phyloP scores from a whole-genome alignment of 192 early-diverging fungal species.

The Thoreauomyces humboldtii region DNA sequence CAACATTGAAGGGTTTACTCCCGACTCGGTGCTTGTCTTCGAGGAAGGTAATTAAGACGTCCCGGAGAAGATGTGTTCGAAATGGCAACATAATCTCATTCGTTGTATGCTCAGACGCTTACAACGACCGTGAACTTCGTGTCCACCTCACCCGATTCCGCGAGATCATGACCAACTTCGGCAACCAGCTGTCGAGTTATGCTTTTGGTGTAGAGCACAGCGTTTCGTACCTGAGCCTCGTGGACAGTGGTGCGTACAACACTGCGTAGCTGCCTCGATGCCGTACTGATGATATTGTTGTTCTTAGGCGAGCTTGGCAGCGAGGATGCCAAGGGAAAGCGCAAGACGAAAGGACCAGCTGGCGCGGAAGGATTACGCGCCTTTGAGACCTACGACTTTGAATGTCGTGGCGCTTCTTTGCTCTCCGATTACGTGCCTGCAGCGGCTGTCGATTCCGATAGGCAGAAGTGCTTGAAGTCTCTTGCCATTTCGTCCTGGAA shows the following conservation, averaged over 20 bases:
- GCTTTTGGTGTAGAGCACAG: conserved; percentile 77
- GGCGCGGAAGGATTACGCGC: conserved; percentile 17
- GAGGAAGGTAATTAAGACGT: conserved; percentile 64
- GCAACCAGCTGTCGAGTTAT: conserved; percentile 54
- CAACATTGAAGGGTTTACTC: conserved; percentile 65
- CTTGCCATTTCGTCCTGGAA: conserved; percentile 90
- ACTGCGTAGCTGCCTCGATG: not conserved
- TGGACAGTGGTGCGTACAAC: conserved; percentile 43
- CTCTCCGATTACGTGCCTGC: conserved; percentile 56
- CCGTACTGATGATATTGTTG: not conserved
- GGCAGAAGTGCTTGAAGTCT: conserved; percentile 46
- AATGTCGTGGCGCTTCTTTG: not conserved
- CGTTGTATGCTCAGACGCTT: conserved; percentile 55
- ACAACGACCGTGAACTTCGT: conserved; percentile 90
- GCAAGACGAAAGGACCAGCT: conserved; percentile 23
- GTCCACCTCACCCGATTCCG: conserved; percentile 85
- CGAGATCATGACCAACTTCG: conserved; percentile 79
- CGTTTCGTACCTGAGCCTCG: conserved; percentile 64
- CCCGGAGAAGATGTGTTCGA: not conserved
- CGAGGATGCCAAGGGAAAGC: conserved; percentile 11
- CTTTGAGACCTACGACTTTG: conserved; percentile 37
- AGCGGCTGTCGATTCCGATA: conserved; percentile 36
- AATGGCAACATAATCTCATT: not conserved
- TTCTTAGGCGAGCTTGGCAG: not conserved
- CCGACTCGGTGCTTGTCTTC: conserved; percentile 64